Evolutionary conservation across 495 filamentous ascomycete genomes (phyloP).

Genomic region (Penicillium maclennaniae): DNA sequence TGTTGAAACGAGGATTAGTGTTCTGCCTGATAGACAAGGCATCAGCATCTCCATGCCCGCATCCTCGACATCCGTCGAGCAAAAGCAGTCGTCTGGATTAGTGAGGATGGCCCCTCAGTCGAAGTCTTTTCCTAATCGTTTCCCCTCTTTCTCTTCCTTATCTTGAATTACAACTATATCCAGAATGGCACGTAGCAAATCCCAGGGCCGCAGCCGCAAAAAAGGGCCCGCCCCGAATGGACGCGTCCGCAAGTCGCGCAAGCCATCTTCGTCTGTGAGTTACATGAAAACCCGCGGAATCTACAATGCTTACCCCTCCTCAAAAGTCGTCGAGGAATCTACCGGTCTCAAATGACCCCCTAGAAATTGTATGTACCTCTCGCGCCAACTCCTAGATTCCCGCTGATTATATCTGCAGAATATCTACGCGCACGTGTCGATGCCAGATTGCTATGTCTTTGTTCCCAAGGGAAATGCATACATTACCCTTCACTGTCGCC

Average conservation of each 20-base stretch:
- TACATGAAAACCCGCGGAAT: background rate
- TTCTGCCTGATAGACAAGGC: no score
- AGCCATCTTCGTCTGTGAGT: background rate
- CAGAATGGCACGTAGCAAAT: conserved; percentile 8
- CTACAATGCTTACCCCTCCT: background rate
- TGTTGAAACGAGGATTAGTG: no score
- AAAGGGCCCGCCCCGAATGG: background rate
- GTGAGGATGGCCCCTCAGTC: no score
- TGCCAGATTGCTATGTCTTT: conserved; percentile 41
- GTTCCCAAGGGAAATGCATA: conserved; percentile 51
- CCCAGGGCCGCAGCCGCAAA: conserved; percentile 10
- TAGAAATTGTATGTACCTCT: conserved; percentile 16
- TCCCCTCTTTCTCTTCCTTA: background rate
- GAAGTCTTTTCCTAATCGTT: background rate
- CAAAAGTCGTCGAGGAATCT: background rate
- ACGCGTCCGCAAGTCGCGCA: background rate
- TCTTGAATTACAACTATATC: background rate
- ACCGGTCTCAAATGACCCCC: conserved; percentile 16
- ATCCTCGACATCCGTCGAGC: no score
- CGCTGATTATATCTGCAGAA: conserved; percentile 21
- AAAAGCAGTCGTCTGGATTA: no score
- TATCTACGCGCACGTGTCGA: conserved; percentile 20
- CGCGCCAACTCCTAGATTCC: background rate
- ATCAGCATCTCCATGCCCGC: no score
- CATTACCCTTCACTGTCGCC: conserved; percentile 47